Evolutionary conservation across 108 stramenopile species (phyloP), one percentile per base, ranked within the genome.

Genomic region (Cylindrotheca fusiformis): DNA sequence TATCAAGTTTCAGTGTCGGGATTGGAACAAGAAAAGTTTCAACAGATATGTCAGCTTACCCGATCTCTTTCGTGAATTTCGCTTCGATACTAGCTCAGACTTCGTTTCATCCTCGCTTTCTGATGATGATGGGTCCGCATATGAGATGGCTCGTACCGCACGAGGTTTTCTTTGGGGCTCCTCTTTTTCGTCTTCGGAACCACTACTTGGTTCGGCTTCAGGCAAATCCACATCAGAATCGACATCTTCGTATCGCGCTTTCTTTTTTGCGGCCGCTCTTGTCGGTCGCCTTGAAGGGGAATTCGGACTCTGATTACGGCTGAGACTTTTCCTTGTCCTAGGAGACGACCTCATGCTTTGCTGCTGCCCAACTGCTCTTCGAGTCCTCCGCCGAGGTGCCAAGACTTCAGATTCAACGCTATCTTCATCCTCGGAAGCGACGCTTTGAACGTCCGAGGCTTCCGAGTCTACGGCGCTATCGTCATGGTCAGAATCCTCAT

Each of bases 181-280:
- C 6, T 6, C 36, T 41, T 41, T 14, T 10, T 10, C 6, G 36
- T 41, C 36, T 41, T 41, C 36, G 10, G 36, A 41, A 41, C 14
- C 36, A 41, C 14, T 41, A 14, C 14, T 41, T 41, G 10, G 19
- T 32, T 58, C 57, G 57, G 12, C 23, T 2, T 1, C 63, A 33
- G 51, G 36, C 19, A 49, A 27, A 3, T 63, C 63, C 36, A 4
- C 63, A 20, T 63, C 63, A 29, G 63, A 63, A n/a, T 63, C 63
- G 31, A 63, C 49, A 36, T 63, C 63, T 8, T 52, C 51, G 51
- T 63, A 63, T 19, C 2, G 21, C 21, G 49, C 18, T 30, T 32
- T 27, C 48, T 63, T 33, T 4, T n/a, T 18, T 41, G 58, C 32
- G 23, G 6, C 44, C 17, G 29, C 4, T 30, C 55, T 55, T 8